A percentile compares a stretch with the other conserved stretches of the same genome.
Conservation (phyloP, 331 rosid genomes). For the Cydonia oblonga region DNA sequence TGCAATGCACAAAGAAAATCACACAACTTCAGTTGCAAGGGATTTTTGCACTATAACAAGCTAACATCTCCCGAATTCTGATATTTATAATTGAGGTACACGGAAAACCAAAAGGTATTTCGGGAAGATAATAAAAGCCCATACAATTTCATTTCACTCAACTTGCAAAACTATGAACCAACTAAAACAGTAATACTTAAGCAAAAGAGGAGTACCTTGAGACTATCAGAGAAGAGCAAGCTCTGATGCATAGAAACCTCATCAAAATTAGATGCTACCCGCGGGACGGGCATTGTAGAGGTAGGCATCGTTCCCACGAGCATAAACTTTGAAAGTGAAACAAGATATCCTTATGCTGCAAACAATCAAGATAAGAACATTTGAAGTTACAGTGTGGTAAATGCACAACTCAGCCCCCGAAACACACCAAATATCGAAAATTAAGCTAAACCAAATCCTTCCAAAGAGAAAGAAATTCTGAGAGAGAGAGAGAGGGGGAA, state of each 20-base stretch:
- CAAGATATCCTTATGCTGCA: not conserved
- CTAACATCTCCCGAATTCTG: not conserved
- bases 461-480: not conserved
- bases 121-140: not conserved
- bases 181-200: not conserved
- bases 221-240: slow-evolving; percentile 87
- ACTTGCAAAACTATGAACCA: not conserved
- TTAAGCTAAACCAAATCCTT: not conserved
- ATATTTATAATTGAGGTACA: not conserved
- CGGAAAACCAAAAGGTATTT: not conserved
- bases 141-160: not conserved
- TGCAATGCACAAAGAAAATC: not conserved
- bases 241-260: slow-evolving; percentile 96
- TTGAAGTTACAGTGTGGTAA: not conserved
- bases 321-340: not conserved
- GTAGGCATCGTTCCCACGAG: slow-evolving; percentile 51
- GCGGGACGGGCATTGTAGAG: slow-evolving; percentile 40
- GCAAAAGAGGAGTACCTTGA: slow-evolving; percentile 41
- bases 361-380: not conserved
- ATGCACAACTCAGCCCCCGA: not conserved
- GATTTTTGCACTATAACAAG: not conserved
- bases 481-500: no score
- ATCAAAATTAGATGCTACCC: slow-evolving; percentile 70
- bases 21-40: not conserved
- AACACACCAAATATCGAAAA: not conserved